A percentile compares a stretch with the other conserved stretches of the same genome.
phyloP scores from a whole-genome alignment of 805 yeast species.

The Wickerhamomyces rabaulensis region DNA sequence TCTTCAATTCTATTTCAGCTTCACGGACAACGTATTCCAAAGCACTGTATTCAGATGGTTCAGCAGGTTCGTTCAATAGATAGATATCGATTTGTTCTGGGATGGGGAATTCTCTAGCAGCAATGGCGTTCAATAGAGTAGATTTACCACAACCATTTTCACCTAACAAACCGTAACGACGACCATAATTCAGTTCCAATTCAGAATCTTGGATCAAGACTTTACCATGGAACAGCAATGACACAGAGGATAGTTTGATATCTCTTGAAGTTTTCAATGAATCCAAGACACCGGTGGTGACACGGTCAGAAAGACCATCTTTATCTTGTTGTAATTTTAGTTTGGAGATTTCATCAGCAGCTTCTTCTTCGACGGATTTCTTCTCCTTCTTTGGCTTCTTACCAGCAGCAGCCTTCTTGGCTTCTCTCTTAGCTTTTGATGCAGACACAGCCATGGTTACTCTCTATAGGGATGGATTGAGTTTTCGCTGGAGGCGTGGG shows the following conservation, averaged over 20 bases:
- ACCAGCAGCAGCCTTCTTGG: slow-evolving; percentile 87
- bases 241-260: slow-evolving; percentile 83
- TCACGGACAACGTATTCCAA: slow-evolving; percentile 94
- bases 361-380: slow-evolving; percentile 43
- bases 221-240: slow-evolving; percentile 95
- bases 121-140: slow-evolving; percentile 86
- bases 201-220: slow-evolving; percentile 89
- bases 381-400: slow-evolving; percentile 55
- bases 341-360: slow-evolving; percentile 73
- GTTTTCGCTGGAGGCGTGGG: not conserved
- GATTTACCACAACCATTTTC: slow-evolving; percentile 99
- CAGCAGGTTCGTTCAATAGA: slow-evolving; percentile 95
- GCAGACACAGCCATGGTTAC: slow-evolving; percentile 47
- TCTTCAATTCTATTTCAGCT: slow-evolving; percentile 88
- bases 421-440: slow-evolving; percentile 97
- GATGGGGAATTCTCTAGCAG: slow-evolving; percentile 93
- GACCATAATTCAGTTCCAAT: slow-evolving; percentile 92
- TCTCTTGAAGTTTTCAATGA: slow-evolving; percentile 89
- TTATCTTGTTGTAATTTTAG: slow-evolving; percentile 91
- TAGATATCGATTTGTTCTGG: slow-evolving; percentile 91
- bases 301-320: slow-evolving; percentile 94
- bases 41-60: slow-evolving; percentile 86
- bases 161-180: slow-evolving; percentile 96
- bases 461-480: not conserved
- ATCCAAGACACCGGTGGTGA: slow-evolving; percentile 93